These are phyloP conservation scores for Bryoerythrophyllum caledonicum DNA, from an alignment of 225 moss, liverwort and hornwort species.

Conservation along the genomic window DNA sequence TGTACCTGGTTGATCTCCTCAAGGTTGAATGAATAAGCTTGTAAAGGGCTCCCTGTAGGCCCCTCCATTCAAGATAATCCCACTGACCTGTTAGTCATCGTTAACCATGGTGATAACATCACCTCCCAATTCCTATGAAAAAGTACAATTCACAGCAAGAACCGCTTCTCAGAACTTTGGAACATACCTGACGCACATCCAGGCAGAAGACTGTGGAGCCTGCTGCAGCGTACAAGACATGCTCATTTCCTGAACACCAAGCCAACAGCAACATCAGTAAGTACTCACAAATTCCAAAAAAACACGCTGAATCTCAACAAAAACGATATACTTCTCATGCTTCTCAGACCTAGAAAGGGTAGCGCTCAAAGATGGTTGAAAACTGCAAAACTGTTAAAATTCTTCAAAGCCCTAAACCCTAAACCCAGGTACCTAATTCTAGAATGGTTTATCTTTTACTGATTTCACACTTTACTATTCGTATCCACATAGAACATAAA, in stretches of 20 bases:
- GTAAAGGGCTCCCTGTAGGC: constrained; percentile 53
- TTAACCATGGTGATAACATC: constrained; percentile 18
- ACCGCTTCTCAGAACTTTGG: constrained; percentile 1
- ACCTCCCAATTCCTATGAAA: constrained; percentile 5
- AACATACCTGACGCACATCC: constrained; percentile 64
- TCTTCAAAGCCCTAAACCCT: too few relatives aligned
- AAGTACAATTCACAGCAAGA: constrained; percentile 1
- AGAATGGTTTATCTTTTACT: too few relatives aligned
- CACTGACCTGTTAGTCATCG: constrained; percentile 40
- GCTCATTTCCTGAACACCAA: constrained; percentile 46
- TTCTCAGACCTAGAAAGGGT: too few relatives aligned
- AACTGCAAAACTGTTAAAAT: too few relatives aligned
- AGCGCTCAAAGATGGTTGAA: too few relatives aligned
- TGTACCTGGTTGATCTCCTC: constrained; percentile 66
- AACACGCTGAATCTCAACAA: neutral
- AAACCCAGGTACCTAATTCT: too few relatives aligned
- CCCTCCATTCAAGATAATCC: constrained; percentile 57
- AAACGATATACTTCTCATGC: too few relatives aligned
- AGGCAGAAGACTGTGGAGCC: constrained; percentile 50
- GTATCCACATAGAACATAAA: too few relatives aligned
- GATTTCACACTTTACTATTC: too few relatives aligned
- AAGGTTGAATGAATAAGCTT: constrained; percentile 45
- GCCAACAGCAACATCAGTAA: constrained; percentile 20
- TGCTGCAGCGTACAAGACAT: constrained; percentile 61
- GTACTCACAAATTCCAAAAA: neutral